A percentile compares a stretch with the other conserved stretches of the same genome.
Conservation (phyloP, 2,329 filamentous ascomycete species). For the Colletotrichum simmondsii region DNA sequence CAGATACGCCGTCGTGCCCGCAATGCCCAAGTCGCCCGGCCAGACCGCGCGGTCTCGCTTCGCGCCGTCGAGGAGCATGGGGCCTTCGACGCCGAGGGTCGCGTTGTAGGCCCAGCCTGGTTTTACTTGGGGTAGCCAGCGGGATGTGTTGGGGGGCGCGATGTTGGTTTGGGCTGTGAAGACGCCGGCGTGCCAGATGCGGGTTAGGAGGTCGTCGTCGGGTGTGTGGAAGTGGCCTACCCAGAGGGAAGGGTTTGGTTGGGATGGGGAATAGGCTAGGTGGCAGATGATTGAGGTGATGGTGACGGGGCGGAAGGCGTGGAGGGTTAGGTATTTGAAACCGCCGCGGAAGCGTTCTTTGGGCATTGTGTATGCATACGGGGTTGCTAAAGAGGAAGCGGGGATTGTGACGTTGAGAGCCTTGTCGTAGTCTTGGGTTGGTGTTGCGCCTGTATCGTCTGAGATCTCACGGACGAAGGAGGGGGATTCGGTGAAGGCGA, state of each 20-base stretch:
- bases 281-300: constrained; percentile 41
- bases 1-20: constrained; percentile 60
- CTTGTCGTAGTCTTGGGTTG: constrained; percentile 38
- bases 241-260: constrained; percentile 53
- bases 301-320: constrained; percentile 37
- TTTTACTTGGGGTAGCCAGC: constrained; percentile 48
- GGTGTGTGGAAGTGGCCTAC: constrained; percentile 55
- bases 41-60: constrained; percentile 67
- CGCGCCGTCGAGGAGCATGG: constrained; percentile 59
- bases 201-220: constrained; percentile 57
- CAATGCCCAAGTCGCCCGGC: constrained; percentile 68
- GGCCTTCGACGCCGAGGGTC: constrained; percentile 43
- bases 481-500: constrained; percentile 39
- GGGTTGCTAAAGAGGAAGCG: not conserved
- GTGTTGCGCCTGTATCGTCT: constrained; percentile 38
- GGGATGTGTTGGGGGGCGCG: constrained; percentile 43
- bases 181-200: constrained; percentile 56
- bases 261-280: constrained; percentile 43
- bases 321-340: constrained; percentile 55
- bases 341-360: constrained; percentile 52
- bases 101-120: constrained; percentile 51
- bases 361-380: constrained; percentile 31
- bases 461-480: constrained; percentile 38
- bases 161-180: constrained; percentile 48
- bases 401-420: constrained; percentile 36